Percentiles rank a stretch among this genome's conserved stretches.
These are phyloP conservation scores for Aspergillus sp. DNA, from an alignment of 2,329 filamentous ascomycete genomes.

Conservation along the genomic window DNA sequence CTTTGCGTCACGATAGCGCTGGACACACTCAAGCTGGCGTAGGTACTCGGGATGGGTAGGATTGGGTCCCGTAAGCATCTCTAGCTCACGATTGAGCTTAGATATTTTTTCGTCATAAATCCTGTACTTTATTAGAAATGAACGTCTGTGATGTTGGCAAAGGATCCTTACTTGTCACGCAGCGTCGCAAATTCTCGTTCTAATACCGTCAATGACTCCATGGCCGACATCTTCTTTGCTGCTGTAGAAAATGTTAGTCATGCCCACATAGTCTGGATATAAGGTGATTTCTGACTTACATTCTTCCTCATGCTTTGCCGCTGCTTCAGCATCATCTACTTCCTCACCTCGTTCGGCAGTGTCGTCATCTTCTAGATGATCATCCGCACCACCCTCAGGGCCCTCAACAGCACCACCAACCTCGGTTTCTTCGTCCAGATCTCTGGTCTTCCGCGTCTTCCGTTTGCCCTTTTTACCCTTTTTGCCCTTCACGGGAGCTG, in stretches of 20 bases:
- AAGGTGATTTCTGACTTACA: slow-evolving; percentile 28
- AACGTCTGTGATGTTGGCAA: neutral
- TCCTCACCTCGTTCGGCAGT: slow-evolving; percentile 44
- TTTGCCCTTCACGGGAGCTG: slow-evolving; percentile 27
- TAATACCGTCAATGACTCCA: slow-evolving; percentile 72
- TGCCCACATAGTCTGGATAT: neutral
- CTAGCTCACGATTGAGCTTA: slow-evolving; percentile 66
- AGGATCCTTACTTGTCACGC: slow-evolving; percentile 52
- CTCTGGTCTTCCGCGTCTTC: slow-evolving; percentile 39
- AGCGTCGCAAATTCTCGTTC: slow-evolving; percentile 87
- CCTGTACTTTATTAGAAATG: slow-evolving; percentile 41
- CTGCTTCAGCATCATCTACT: slow-evolving; percentile 39
- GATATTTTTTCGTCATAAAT: slow-evolving; percentile 85
- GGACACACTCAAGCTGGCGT: slow-evolving; percentile 81
- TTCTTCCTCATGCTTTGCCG: slow-evolving; percentile 51
- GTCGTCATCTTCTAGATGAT: slow-evolving; percentile 47
- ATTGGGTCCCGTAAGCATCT: slow-evolving; percentile 53
- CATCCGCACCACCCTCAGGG: slow-evolving; percentile 41
- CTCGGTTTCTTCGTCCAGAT: slow-evolving; percentile 33
- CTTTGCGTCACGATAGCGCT: slow-evolving; percentile 76
- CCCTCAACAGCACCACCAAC: slow-evolving; percentile 25
- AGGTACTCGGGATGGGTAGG: slow-evolving; percentile 85
- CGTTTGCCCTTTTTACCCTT: slow-evolving; percentile 44
- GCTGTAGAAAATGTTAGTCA: slow-evolving; percentile 46
- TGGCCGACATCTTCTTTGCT: slow-evolving; percentile 71